Evolutionary conservation across 306 rosid species (phyloP).

Genomic region (Sesbania bispinosa): DNA sequence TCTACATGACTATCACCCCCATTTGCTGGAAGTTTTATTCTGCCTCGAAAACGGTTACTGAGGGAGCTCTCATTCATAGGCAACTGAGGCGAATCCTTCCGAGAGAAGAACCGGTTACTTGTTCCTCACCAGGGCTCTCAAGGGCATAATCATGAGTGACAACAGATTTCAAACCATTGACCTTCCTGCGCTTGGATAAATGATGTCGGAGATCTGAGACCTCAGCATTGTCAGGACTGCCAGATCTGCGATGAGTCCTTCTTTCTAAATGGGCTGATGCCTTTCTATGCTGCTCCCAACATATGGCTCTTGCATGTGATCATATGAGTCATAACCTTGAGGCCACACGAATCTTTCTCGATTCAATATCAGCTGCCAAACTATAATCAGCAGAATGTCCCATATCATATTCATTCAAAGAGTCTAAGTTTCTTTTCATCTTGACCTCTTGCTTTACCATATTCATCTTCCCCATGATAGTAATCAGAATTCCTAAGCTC

Average conservation of each 20-base stretch:
- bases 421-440: slow-evolving; percentile 65
- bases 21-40: slow-evolving; percentile 70
- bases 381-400: slow-evolving; percentile 60
- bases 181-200: slow-evolving; percentile 77
- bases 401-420: slow-evolving; percentile 68
- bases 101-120: slow-evolving; percentile 36
- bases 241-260: slow-evolving; percentile 58
- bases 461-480: slow-evolving; percentile 70
- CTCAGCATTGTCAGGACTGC: slow-evolving; percentile 67
- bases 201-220: slow-evolving; percentile 71
- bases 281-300: slow-evolving; percentile 75
- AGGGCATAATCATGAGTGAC: slow-evolving; percentile 53
- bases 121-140: slow-evolving; percentile 54
- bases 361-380: slow-evolving; percentile 62
- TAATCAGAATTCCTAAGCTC: slow-evolving; percentile 81
- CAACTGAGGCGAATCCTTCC: slow-evolving; percentile 65
- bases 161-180: slow-evolving; percentile 75
- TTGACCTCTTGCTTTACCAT: slow-evolving; percentile 61
- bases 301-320: slow-evolving; percentile 63
- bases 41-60: slow-evolving; percentile 74
- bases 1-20: slow-evolving; percentile 45
- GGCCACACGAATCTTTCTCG: slow-evolving; percentile 51
- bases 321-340: slow-evolving; percentile 62
- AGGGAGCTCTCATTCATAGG: slow-evolving; percentile 55
- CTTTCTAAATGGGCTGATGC: slow-evolving; percentile 59